These are phyloP conservation scores for Raphanus hybrid DNA, from an alignment of 441 rosid genomes.

Conservation along the genomic window DNA sequence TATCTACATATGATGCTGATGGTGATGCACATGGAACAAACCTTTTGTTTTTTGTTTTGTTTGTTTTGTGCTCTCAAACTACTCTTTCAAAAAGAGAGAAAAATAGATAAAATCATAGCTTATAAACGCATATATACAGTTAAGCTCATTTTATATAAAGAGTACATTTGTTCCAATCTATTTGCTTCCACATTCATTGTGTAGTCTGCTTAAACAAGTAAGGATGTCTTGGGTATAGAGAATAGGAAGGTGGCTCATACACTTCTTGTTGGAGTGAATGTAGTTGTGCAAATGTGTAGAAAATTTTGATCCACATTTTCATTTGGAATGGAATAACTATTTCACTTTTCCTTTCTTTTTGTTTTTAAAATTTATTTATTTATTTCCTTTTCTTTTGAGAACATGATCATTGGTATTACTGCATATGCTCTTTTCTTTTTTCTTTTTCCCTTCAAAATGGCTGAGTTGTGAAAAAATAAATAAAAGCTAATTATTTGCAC, in stretches of 20 bases:
- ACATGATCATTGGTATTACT: slow-evolving; percentile 25
- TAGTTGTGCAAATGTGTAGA: not conserved
- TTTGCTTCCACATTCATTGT: not conserved
- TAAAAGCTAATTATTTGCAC: slow-evolving; percentile 8
- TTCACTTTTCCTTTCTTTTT: not conserved
- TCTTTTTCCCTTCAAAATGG: not conserved
- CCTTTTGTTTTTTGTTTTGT: not conserved
- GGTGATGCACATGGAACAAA: not conserved
- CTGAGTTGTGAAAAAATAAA: slow-evolving; percentile 11
- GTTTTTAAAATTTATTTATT: not conserved
- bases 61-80: not conserved
- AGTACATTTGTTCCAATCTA: not conserved
- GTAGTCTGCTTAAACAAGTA: not conserved
- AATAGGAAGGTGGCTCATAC: not conserved
- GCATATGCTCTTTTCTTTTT: slow-evolving; percentile 28
- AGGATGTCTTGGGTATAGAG: not conserved
- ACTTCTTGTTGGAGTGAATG: not conserved
- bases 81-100: slow-evolving; percentile 1
- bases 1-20: slow-evolving; percentile 46
- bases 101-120: slow-evolving; percentile 6
- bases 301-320: not conserved
- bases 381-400: not conserved
- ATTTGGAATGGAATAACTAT: slow-evolving; percentile 7
- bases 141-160: slow-evolving; percentile 6
- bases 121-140: slow-evolving; percentile 2